A percentile compares a stretch with the other conserved stretches of the same genome.
Evolutionary conservation across 2,329 filamentous ascomycete species (phyloP).

Genomic region (Colletotrichum cereale): DNA sequence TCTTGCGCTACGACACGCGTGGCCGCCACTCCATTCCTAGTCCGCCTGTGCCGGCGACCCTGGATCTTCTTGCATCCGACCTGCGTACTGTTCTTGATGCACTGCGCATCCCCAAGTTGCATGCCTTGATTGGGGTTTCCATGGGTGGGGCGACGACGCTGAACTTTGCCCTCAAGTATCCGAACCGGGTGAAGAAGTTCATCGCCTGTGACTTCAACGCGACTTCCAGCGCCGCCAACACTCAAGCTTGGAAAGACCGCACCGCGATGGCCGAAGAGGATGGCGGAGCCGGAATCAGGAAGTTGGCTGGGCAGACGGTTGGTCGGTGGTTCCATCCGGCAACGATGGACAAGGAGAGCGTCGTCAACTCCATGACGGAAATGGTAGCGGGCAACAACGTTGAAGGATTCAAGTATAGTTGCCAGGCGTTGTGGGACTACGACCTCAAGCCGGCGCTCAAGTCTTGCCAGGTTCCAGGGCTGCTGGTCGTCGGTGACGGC

Average conservation of each 20-base stretch:
- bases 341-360: constrained; percentile 59
- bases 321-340: constrained; percentile 81
- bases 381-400: constrained; percentile 79
- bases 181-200: constrained; percentile 69
- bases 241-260: constrained; percentile 83
- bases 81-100: constrained; percentile 74
- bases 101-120: constrained; percentile 75
- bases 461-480: constrained; percentile 66
- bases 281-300: constrained; percentile 68
- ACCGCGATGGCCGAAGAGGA: constrained; percentile 73
- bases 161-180: constrained; percentile 77
- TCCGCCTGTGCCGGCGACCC: constrained; percentile 63
- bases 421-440: constrained; percentile 79
- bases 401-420: constrained; percentile 75
- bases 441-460: constrained; percentile 71
- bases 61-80: constrained; percentile 78
- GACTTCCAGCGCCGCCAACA: constrained; percentile 78
- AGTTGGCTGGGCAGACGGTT: constrained; percentile 78
- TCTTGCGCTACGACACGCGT: constrained; percentile 83
- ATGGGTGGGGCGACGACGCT: constrained; percentile 85
- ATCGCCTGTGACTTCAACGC: constrained; percentile 85
- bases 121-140: constrained; percentile 80
- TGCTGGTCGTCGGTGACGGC: constrained; percentile 79
- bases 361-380: constrained; percentile 69
- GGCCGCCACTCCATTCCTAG: constrained; percentile 69